Evolutionary conservation across 2,329 filamentous ascomycete genomes (phyloP).

Genomic region (Sporothrix schenckii): DNA sequence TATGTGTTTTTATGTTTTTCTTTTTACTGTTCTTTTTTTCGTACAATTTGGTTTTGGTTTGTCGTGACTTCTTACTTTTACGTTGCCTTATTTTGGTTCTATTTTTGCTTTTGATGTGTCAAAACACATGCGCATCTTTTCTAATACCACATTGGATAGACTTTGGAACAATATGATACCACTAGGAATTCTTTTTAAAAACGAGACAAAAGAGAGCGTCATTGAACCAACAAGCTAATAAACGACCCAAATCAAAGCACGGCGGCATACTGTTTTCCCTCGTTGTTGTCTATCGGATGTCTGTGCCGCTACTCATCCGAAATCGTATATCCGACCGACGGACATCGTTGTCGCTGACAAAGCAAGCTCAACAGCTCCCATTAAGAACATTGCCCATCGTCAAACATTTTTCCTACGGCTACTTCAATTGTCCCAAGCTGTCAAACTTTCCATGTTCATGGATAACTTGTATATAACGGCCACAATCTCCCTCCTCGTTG

Average conservation of each 20-base stretch:
- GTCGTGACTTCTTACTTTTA: background rate
- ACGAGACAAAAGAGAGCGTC: background rate
- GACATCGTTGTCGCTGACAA: background rate
- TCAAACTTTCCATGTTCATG: background rate
- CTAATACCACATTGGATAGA: conserved; percentile 14
- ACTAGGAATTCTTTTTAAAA: background rate
- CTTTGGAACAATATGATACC: conserved; percentile 8
- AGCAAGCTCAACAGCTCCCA: background rate
- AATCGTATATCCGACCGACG: background rate
- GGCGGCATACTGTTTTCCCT: background rate
- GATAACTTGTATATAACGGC: conserved; percentile 6
- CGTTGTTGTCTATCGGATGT: background rate
- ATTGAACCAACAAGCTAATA: background rate
- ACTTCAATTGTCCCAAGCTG: background rate
- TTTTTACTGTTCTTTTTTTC: background rate
- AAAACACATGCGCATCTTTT: background rate
- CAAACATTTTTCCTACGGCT: background rate
- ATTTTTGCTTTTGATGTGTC: background rate
- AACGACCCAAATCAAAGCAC: background rate
- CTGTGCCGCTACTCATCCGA: background rate
- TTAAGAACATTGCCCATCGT: too few species aligned
- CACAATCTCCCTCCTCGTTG: conserved; percentile 8
- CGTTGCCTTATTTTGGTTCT: background rate
- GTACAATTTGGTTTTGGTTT: background rate
- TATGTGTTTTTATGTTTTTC: background rate